Conservation (phyloP, 441 rosid genomes). For the Pelargonium australe region DNA sequence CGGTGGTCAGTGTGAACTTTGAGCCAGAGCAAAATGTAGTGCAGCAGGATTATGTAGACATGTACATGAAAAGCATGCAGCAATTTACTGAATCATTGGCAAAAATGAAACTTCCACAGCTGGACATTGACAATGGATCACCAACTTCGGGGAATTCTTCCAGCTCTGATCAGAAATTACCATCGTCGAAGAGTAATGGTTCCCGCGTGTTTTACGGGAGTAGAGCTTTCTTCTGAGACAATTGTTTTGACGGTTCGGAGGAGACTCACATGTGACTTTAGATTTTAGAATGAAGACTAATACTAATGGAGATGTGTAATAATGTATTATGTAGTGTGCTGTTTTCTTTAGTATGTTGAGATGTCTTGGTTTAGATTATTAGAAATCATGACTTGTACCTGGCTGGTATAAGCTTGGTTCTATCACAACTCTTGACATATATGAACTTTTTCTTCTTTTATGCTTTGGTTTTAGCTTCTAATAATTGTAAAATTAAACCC, state of each 20-base stretch:
- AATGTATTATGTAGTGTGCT: slow-evolving; percentile 40
- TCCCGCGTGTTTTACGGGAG: slow-evolving; percentile 97
- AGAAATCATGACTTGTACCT: slow-evolving; percentile 40
- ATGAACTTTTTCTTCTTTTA: slow-evolving; percentile 30
- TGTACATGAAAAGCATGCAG: slow-evolving; percentile 99
- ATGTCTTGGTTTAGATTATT: slow-evolving; percentile 36
- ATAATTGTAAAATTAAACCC: slow-evolving; percentile 30
- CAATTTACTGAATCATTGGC: slow-evolving; percentile 97
- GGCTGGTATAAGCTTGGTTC: slow-evolving; percentile 29
- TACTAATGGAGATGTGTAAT: slow-evolving; percentile 45
- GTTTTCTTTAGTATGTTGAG: slow-evolving; percentile 49
- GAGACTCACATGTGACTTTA: slow-evolving; percentile 49
- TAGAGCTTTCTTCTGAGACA: slow-evolving; percentile 83
- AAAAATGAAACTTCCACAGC: slow-evolving; percentile 95
- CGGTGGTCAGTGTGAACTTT: slow-evolving; percentile 40
- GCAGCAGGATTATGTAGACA: slow-evolving; percentile 92
- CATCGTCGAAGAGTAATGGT: slow-evolving; percentile 50
- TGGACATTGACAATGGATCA: slow-evolving; percentile 69
- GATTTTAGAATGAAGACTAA: slow-evolving; percentile 57
- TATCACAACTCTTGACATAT: slow-evolving; percentile 33
- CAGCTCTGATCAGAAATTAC: slow-evolving; percentile 66
- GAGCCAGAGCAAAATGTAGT: slow-evolving; percentile 74
- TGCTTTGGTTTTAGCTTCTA: slow-evolving; percentile 26
- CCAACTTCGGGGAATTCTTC: slow-evolving; percentile 74
- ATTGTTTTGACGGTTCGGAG: not conserved